A percentile compares a stretch with the other conserved stretches of the same genome.
Evolutionary conservation across 345 rosid species (phyloP).

Genomic region (Pistacia atlantica): DNA sequence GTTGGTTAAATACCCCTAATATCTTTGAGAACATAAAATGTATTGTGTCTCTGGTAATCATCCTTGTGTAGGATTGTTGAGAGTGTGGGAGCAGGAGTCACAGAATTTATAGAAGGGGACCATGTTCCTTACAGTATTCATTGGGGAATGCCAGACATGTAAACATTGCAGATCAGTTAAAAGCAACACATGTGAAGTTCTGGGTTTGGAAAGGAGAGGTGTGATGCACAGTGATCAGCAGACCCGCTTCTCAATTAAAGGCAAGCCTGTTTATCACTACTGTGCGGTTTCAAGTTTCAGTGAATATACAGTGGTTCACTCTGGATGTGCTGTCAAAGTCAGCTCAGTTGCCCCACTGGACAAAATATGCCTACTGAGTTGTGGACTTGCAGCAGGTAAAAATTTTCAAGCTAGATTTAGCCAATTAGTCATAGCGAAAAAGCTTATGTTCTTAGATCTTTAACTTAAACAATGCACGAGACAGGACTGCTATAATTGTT

Average conservation of each 20-base stretch:
- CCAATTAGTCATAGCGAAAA: not conserved
- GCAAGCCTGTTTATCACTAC: slow-evolving; percentile 79
- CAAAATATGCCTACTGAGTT: slow-evolving; percentile 86
- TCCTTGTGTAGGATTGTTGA: slow-evolving; percentile 75
- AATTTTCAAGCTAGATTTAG: not conserved
- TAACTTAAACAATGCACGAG: no score
- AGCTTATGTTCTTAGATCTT: not conserved
- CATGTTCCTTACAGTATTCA: slow-evolving; percentile 84
- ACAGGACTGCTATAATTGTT: not conserved
- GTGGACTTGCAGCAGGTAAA: slow-evolving; percentile 88
- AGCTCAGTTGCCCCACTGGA: slow-evolving; percentile 62
- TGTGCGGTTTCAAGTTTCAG: slow-evolving; percentile 96
- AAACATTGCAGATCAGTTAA: slow-evolving; percentile 72
- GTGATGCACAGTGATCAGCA: slow-evolving; percentile 81
- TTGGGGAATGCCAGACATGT: slow-evolving; percentile 80
- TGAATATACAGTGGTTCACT: slow-evolving; percentile 87
- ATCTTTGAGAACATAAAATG: not conserved
- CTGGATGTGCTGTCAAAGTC: slow-evolving; percentile 93
- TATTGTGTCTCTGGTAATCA: slow-evolving; percentile 6
- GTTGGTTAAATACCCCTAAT: not conserved
- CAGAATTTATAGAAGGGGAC: slow-evolving; percentile 81
- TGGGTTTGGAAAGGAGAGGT: slow-evolving; percentile 87
- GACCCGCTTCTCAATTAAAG: slow-evolving; percentile 75
- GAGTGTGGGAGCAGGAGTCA: slow-evolving; percentile 77
- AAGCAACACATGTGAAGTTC: slow-evolving; percentile 81